These are phyloP conservation scores for Ophiocordyceps camponoti-leonardi DNA, from an alignment of 2,329 filamentous ascomycete species.

Conservation along the genomic window DNA sequence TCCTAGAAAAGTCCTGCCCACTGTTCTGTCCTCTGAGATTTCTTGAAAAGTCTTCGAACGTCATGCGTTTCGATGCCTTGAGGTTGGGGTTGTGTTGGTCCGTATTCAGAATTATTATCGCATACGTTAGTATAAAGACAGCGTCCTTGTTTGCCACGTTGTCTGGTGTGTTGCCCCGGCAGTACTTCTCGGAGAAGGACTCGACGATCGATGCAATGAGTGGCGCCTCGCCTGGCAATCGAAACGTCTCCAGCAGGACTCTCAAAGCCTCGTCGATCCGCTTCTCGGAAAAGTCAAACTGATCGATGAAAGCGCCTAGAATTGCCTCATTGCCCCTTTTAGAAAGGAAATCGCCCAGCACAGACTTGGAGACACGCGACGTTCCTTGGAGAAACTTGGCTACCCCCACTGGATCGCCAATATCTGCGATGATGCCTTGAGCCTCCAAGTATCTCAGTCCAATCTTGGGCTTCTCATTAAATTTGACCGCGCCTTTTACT, in stretches of 20 bases:
- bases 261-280: conserved; percentile 82
- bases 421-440: conserved; percentile 68
- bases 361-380: conserved; percentile 72
- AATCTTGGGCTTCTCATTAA: conserved; percentile 86
- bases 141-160: conserved; percentile 74
- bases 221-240: conserved; percentile 79
- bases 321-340: conserved; percentile 81
- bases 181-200: conserved; percentile 75
- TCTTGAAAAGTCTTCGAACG: conserved; percentile 60
- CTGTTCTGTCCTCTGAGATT: conserved; percentile 87
- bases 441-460: conserved; percentile 74
- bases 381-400: conserved; percentile 82
- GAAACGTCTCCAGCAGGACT: conserved; percentile 77
- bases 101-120: conserved; percentile 94
- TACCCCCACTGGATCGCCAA: conserved; percentile 56
- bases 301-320: conserved; percentile 64
- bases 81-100: conserved; percentile 93
- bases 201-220: conserved; percentile 88
- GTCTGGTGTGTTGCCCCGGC: conserved; percentile 47
- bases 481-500: conserved; percentile 72
- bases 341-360: conserved; percentile 82
- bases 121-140: conserved; percentile 81
- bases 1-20: conserved; percentile 64
- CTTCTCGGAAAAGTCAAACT: conserved; percentile 79
- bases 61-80: conserved; percentile 66